Evolutionary conservation across 805 yeast species (phyloP).

Genomic region (Cyberlindnera mrakii): DNA sequence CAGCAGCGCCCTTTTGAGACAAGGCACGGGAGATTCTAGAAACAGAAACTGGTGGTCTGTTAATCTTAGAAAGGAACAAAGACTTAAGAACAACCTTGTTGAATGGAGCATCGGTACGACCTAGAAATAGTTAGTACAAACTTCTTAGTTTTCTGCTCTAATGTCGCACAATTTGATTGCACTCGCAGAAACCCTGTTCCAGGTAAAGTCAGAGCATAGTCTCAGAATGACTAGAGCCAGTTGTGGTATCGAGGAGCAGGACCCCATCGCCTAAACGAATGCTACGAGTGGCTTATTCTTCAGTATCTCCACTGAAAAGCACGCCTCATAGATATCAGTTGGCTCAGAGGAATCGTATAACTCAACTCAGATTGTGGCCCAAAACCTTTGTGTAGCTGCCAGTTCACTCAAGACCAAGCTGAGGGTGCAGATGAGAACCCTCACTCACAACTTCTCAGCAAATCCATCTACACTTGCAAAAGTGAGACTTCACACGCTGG

Average conservation of each 20-base stretch:
- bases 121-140: conserved; percentile 40
- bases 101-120: conserved; percentile 99
- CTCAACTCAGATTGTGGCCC: not conserved
- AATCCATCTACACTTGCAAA: not conserved
- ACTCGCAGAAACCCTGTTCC: conserved; percentile 31
- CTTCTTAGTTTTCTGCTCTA: conserved; percentile 41
- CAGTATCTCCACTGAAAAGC: conserved; percentile 22
- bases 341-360: not conserved
- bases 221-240: not conserved
- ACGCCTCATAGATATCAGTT: too few species aligned
- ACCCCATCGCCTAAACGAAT: not conserved
- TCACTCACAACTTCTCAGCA: conserved; percentile 7
- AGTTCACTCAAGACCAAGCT: not conserved
- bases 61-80: conserved; percentile 94
- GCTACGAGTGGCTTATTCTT: conserved; percentile 6
- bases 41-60: conserved; percentile 99
- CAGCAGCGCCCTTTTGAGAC: conserved; percentile 75
- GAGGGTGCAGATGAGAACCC: not conserved
- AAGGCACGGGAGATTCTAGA: conserved; percentile 85
- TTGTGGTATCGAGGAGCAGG: conserved; percentile 5
- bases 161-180: conserved; percentile 31
- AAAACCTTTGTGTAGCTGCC: not conserved
- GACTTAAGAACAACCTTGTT: conserved; percentile 94
- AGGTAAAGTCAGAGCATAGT: not conserved
- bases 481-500: not conserved